A percentile compares a stretch with the other conserved stretches of the same genome.
Evolutionary conservation across 805 yeast species (phyloP).

Genomic region (Sungouiozyma ichnusensis): DNA sequence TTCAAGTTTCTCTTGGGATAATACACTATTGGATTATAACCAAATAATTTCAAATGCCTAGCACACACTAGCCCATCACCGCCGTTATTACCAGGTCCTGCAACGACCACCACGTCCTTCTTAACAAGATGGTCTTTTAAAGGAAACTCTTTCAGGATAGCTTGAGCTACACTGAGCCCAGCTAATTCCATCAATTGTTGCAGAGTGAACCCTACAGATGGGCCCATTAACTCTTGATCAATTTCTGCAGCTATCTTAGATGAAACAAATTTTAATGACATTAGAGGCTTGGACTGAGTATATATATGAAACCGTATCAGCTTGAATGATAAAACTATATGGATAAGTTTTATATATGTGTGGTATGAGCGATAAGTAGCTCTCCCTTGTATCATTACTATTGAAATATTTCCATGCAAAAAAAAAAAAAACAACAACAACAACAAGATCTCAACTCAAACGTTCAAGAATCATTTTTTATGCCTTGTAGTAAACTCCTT

Average conservation of each 20-base stretch:
- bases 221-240: constrained; percentile 80
- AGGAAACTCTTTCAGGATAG: constrained; percentile 61
- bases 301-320: not conserved
- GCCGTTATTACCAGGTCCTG: constrained; percentile 94
- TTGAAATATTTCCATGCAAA: not conserved
- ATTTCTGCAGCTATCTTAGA: constrained; percentile 58
- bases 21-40: constrained; percentile 63
- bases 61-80: constrained; percentile 98
- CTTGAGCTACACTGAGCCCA: constrained; percentile 88
- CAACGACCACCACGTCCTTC: constrained; percentile 53
- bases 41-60: constrained; percentile 73
- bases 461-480: constrained; percentile 10
- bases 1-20: constrained; percentile 63
- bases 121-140: constrained; percentile 23
- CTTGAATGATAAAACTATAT: not conserved
- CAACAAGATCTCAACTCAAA: no score
- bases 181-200: constrained; percentile 78
- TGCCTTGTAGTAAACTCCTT: constrained; percentile 22
- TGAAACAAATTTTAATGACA: constrained; percentile 30
- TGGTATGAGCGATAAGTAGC: no score
- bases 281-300: no score
- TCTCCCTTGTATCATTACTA: not conserved
- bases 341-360: not conserved
- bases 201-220: constrained; percentile 38
- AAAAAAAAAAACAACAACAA: no score